Base-by-base conservation (phyloP, 1,284 basidiomycete genomes). In the Coriolopsis trogii region DNA sequence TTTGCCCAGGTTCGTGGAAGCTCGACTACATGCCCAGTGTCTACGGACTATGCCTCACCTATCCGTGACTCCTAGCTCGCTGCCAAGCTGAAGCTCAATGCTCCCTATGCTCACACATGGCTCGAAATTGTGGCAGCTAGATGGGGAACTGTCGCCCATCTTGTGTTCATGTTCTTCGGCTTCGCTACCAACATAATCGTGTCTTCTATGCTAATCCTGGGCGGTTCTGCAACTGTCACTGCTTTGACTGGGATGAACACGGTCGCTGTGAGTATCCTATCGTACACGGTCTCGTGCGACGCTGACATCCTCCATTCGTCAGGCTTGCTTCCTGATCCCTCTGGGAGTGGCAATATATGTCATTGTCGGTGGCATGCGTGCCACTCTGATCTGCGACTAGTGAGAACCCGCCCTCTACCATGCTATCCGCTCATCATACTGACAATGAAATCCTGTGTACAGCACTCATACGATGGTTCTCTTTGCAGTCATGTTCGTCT, bases 381-480 rank as follows among this genome's bases (percentile, higher is more conserved):
- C 77, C 0, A 74, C 73, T 1, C 66, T 76, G 10, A 61, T 78
- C 26, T 76, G 74, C 50, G 68, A 68, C 67, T 73, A 70, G 66
- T 69, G 33, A 34, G 33, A 16, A 34, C 10, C n/a, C n/a, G n/a
- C n/a, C 3, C 33, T 7, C 4, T 8, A 34, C 33, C 51, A 6
- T 24, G 12, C 39, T 10, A 6, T n/a, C n/a, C n/a, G n/a, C n/a
- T 28, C 25, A 13, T 38, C 0, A 29, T 21, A 49, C 2, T 1
- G 12, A 23, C 23, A 7, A 33, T 15, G 18, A 2, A 12, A 15
- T 4, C 1, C 21, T 8, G 15, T 20, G 20, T 25, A 23, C 49
- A 87, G 84, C 67, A 86, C 87, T 1, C 89, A 94, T 67, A 94
- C 92, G 0, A 76, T 84, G 0, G 85, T 92, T 10, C 80, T 95